phyloP scores from a whole-genome alignment of 306 rosid genomes.

The Prunus campanulata region DNA sequence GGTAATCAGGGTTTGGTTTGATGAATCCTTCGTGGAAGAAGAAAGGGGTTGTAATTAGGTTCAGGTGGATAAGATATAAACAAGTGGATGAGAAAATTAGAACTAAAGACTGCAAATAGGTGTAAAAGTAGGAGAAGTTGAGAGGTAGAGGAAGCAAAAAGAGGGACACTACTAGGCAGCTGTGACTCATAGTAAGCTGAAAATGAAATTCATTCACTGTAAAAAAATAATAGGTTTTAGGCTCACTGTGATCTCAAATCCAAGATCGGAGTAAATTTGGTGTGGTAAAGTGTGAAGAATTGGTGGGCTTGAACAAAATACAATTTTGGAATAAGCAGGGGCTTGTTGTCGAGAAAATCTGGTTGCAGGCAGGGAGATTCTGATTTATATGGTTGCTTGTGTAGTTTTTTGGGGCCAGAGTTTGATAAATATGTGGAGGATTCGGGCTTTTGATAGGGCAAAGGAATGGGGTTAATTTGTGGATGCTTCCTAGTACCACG shows the following conservation, averaged over 20 bases:
- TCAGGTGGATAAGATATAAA: background rate
- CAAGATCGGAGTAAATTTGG: background rate
- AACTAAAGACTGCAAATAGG: background rate
- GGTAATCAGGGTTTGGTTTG: background rate
- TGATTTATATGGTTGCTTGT: background rate
- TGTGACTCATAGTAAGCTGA: background rate
- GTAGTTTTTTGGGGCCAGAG: background rate
- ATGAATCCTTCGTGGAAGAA: background rate
- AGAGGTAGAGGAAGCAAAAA: background rate
- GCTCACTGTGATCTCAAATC: background rate
- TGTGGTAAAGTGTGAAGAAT: background rate
- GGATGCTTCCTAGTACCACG: no score
- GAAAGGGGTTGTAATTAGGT: background rate
- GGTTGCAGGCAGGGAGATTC: background rate
- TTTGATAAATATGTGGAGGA: no score
- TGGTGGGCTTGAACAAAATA: background rate
- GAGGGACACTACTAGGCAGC: background rate
- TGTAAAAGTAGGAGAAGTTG: background rate
- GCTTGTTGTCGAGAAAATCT: background rate
- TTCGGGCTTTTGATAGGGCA: no score
- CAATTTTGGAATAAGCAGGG: background rate
- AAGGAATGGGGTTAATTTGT: no score
- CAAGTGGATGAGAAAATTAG: background rate
- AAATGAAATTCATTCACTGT: background rate
- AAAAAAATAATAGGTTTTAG: background rate